Conservation (phyloP, 1,284 basidiomycete species). For the Cryptococcus sp. region DNA sequence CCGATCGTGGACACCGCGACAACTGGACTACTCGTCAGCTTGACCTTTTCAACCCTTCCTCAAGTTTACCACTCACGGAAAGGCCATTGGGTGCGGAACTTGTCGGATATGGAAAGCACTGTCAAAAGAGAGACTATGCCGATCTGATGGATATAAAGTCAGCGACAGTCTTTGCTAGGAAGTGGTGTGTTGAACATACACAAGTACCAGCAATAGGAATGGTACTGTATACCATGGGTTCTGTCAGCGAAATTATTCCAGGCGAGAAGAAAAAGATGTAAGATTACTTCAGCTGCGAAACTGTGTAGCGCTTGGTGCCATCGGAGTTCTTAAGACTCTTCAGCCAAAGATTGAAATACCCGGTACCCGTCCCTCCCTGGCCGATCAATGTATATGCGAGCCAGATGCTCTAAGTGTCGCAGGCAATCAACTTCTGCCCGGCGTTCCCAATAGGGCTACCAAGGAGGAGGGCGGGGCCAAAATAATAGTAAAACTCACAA, state of each 20-base stretch:
- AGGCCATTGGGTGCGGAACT: constrained; percentile 12
- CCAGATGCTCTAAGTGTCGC: constrained; percentile 15
- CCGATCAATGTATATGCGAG: not conserved
- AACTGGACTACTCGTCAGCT: constrained; percentile 2
- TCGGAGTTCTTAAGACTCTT: constrained; percentile 24
- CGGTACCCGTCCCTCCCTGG: constrained; percentile 13
- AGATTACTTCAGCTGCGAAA: not conserved
- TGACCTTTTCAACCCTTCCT: not conserved
- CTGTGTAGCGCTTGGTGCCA: constrained; percentile 17
- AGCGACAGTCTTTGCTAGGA: not conserved
- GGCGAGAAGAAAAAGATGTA: no score
- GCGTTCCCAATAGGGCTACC: constrained; percentile 4
- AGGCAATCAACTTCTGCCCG: constrained; percentile 5
- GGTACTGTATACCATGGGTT: constrained; percentile 2
- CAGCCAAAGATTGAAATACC: constrained; percentile 34
- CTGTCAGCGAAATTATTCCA: not conserved
- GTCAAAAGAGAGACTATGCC: constrained; percentile 12
- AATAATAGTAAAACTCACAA: constrained; percentile 10
- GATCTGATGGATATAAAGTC: constrained; percentile 2
- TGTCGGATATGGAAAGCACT: constrained; percentile 13
- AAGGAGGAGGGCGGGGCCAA: no score
- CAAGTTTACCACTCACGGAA: constrained; percentile 12
- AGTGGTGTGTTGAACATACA: constrained; percentile 1
- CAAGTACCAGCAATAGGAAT: constrained; percentile 16
- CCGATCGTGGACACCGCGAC: constrained; percentile 4